Conservation (phyloP, 257 asterid species). For the Eustoma russellianum region DNA sequence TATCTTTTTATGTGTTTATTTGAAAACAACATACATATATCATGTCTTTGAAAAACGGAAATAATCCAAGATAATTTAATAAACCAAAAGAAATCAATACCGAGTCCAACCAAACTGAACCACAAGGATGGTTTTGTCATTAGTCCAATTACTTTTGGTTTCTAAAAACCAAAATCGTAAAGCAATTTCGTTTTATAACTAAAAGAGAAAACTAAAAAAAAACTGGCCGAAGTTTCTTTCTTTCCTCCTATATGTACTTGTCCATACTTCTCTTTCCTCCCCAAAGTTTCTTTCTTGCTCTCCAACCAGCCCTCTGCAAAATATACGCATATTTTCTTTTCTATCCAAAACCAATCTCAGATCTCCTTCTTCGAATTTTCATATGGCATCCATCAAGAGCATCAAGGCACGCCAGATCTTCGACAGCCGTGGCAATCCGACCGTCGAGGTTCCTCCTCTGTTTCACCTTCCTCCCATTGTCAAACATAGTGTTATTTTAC, state of each 20-base stretch:
- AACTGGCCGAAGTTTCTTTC: too few relatives aligned
- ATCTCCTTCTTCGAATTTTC: background rate
- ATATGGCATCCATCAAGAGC: conserved; percentile 54
- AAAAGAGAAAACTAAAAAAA: too few relatives aligned
- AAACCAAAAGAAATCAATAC: too few relatives aligned
- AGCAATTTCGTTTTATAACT: too few relatives aligned
- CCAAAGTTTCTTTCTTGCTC: background rate
- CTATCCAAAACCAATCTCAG: background rate
- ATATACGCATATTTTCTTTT: background rate
- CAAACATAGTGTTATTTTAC: background rate
- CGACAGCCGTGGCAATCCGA: conserved; percentile 87
- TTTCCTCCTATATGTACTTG: conserved; percentile 6
- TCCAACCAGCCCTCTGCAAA: background rate
- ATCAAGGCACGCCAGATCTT: conserved; percentile 80
- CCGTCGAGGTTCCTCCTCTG: conserved; percentile 56
- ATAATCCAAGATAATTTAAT: too few relatives aligned
- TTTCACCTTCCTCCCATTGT: background rate
- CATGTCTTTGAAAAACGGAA: too few relatives aligned
- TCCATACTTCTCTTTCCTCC: background rate
- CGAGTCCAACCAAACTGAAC: too few relatives aligned
- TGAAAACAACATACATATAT: too few relatives aligned
- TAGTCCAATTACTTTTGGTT: too few relatives aligned
- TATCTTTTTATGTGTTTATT: too few relatives aligned
- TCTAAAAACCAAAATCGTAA: too few relatives aligned
- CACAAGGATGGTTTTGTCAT: too few relatives aligned